phyloP scores from a whole-genome alignment of 371 early-diverging fungal genomes.

The Mortierella sp. region DNA sequence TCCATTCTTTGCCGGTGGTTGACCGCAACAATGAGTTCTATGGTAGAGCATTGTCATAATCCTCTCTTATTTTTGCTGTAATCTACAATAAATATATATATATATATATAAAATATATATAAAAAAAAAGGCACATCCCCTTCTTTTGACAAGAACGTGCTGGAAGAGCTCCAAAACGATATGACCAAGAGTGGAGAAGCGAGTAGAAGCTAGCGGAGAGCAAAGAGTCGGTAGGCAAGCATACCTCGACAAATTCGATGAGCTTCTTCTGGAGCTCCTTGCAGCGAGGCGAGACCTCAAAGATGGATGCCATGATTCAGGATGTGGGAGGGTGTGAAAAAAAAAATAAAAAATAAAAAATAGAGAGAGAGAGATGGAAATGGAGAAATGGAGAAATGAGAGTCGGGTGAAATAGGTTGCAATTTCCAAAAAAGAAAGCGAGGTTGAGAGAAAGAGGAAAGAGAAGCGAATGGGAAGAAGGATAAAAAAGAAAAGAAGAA shows the following conservation, averaged over 20 bases:
- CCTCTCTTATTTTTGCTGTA: too few species aligned
- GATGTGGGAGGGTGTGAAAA: neutral
- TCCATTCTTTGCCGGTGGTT: neutral
- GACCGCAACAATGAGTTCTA: neutral
- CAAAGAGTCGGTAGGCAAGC: neutral
- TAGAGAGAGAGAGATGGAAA: neutral
- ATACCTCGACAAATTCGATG: slow-evolving; percentile 83
- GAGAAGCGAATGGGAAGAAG: neutral
- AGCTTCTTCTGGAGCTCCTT: slow-evolving; percentile 74
- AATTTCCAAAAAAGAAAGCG: neutral
- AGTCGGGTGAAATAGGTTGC: neutral
- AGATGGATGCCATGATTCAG: slow-evolving; percentile 36
- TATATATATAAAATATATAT: too few species aligned
- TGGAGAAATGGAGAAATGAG: slow-evolving; percentile 1
- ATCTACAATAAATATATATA: too few species aligned
- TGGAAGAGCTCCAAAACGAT: too few species aligned
- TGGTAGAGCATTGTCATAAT: neutral
- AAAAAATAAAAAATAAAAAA: neutral
- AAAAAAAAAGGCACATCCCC: too few species aligned
- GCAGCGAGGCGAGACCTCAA: slow-evolving; percentile 72
- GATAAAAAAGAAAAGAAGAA: neutral
- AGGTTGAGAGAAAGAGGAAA: too few species aligned
- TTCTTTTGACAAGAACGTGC: too few species aligned
- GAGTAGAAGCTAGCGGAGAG: too few species aligned
- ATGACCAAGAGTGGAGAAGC: too few species aligned